Conservation (phyloP, 805 yeast genomes). For the Starmerella potacharoeniae region DNA sequence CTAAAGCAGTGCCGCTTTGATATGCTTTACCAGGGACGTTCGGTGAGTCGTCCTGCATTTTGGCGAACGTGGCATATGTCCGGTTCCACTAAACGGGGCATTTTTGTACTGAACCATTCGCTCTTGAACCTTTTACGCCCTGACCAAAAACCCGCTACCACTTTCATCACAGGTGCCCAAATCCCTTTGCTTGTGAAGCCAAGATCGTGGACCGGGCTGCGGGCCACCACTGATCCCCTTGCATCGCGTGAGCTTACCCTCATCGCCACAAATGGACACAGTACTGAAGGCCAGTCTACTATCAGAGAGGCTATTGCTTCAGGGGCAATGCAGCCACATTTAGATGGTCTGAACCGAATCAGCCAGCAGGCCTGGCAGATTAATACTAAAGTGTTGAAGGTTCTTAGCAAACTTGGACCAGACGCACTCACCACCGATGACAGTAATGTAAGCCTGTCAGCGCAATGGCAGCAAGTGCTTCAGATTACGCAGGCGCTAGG, state of each 20-base stretch:
- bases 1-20: conserved; percentile 25
- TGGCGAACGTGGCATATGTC: conserved; percentile 56
- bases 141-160: conserved; percentile 48
- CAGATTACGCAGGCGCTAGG: conserved; percentile 88
- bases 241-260: conserved; percentile 1
- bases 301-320: conserved; percentile 6
- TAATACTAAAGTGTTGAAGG: conserved; percentile 4
- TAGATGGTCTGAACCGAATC: conserved; percentile 12
- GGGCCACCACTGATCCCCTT: not conserved
- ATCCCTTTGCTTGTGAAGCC: conserved; percentile 80
- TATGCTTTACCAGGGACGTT: conserved; percentile 33
- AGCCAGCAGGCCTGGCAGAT: conserved; percentile 15
- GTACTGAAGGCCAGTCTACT: conserved; percentile 45
- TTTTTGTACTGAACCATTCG: conserved; percentile 76
- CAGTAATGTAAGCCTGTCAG: conserved; percentile 30
- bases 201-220: conserved; percentile 59
- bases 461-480: conserved; percentile 54
- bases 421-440: not conserved
- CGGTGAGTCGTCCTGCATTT: conserved; percentile 42
- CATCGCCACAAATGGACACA: conserved; percentile 28
- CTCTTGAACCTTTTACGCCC: conserved; percentile 57
- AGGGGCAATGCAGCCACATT: conserved; percentile 5
- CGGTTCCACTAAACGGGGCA: conserved; percentile 45
- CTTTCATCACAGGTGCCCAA: conserved; percentile 45
- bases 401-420: not conserved